These are phyloP conservation scores for Scutellaria galericulata DNA, from an alignment of 257 asterid species.

Conservation along the genomic window DNA sequence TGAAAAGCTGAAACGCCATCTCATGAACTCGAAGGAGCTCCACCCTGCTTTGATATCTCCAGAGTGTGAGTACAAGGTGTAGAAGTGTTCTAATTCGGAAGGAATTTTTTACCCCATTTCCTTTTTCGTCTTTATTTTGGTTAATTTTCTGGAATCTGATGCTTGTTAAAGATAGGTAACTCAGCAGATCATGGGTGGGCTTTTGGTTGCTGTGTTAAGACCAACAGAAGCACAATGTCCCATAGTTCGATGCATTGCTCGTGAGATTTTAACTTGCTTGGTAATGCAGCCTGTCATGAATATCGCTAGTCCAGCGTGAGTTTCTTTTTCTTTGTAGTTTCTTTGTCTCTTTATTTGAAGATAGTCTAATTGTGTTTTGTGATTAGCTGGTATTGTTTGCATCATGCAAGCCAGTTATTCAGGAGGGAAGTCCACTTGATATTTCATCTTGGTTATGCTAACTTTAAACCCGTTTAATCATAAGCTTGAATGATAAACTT, in stretches of 20 bases:
- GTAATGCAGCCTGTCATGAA: constrained; percentile 83
- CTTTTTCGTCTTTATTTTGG: constrained; percentile 18
- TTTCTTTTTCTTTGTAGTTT: constrained; percentile 32
- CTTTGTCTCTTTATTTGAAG: constrained; percentile 16
- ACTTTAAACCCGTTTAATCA: neutral
- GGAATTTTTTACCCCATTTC: constrained; percentile 29
- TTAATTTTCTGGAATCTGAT: constrained; percentile 42
- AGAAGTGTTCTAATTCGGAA: constrained; percentile 53
- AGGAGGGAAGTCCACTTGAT: neutral
- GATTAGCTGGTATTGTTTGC: constrained; percentile 11
- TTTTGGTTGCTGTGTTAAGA: constrained; percentile 73
- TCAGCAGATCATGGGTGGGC: constrained; percentile 83
- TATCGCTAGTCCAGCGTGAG: constrained; percentile 86
- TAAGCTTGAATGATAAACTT: constrained; percentile 3
- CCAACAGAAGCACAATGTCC: constrained; percentile 89
- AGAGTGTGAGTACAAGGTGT: constrained; percentile 98
- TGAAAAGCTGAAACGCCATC: constrained; percentile 81
- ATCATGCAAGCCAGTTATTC: neutral
- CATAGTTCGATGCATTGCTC: constrained; percentile 81
- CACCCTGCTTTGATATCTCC: constrained; percentile 93
- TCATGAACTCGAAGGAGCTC: constrained; percentile 77
- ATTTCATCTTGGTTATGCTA: neutral
- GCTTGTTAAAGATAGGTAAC: constrained; percentile 60
- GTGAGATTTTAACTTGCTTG: constrained; percentile 83
- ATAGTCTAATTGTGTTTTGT: neutral